These are phyloP conservation scores for Saturnispora besseyi DNA, from an alignment of 805 yeast genomes.

Conservation along the genomic window DNA sequence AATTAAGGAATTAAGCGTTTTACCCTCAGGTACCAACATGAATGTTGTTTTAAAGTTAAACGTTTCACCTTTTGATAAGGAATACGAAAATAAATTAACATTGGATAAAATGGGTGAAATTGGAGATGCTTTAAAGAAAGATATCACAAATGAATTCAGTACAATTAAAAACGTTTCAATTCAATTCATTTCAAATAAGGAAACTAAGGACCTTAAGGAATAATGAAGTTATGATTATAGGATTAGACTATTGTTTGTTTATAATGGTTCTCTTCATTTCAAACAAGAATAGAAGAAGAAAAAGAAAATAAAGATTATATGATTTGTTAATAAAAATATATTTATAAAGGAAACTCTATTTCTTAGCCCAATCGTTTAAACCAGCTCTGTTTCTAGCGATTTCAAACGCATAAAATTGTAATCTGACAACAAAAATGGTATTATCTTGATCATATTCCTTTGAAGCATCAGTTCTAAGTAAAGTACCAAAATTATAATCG, in stretches of 20 bases:
- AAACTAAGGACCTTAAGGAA: background rate
- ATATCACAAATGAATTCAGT: slow-evolving; percentile 28
- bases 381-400: slow-evolving; percentile 87
- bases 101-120: slow-evolving; percentile 27
- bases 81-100: slow-evolving; percentile 24
- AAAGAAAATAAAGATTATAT: no score
- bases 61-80: slow-evolving; percentile 24
- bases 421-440: slow-evolving; percentile 84
- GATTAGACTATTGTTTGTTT: background rate
- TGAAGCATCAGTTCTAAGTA: slow-evolving; percentile 63
- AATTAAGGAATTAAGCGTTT: slow-evolving; percentile 35
- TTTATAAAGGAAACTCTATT: background rate
- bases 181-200: slow-evolving; percentile 23
- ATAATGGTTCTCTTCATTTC: no score
- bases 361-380: slow-evolving; percentile 76
- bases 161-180: slow-evolving; percentile 28
- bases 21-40: slow-evolving; percentile 48
- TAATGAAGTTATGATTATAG: background rate
- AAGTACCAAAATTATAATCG: slow-evolving; percentile 93
- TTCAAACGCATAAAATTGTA: slow-evolving; percentile 93
- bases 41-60: slow-evolving; percentile 30
- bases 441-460: slow-evolving; percentile 75
- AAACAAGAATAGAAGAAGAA: no score
- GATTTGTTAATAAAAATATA: background rate
- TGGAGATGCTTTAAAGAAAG: slow-evolving; percentile 19